Conservation (phyloP, 352 stramenopile genomes). For the Phytopythium boreale region DNA sequence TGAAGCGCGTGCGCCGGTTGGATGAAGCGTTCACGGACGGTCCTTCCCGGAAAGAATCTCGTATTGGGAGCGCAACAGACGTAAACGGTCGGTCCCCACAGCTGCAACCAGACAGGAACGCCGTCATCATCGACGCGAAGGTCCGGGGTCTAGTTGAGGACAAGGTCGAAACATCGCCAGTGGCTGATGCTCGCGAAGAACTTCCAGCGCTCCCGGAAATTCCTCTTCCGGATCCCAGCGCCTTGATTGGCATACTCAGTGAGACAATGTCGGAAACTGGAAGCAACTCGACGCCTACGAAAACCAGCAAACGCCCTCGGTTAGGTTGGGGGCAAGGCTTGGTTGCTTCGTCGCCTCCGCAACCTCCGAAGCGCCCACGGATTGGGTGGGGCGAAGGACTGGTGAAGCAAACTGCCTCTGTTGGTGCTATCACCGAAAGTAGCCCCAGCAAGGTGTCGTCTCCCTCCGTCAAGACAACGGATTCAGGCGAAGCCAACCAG, state of each 20-base stretch:
- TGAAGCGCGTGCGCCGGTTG: slow-evolving; percentile 8
- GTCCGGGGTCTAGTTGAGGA: neutral
- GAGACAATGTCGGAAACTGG: slow-evolving; percentile 14
- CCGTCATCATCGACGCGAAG: neutral
- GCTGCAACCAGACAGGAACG: neutral
- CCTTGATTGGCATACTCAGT: slow-evolving; percentile 3
- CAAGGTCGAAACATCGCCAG: neutral
- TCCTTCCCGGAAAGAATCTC: neutral
- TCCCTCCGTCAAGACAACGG: neutral
- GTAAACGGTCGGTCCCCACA: neutral
- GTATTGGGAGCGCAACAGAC: neutral
- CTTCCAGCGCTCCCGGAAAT: slow-evolving; percentile 65
- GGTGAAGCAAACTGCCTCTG: slow-evolving; percentile 26
- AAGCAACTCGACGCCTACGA: slow-evolving; percentile 34
- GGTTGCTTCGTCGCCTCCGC: slow-evolving; percentile 54
- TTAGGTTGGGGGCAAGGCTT: slow-evolving; percentile 84
- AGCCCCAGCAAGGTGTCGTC: neutral
- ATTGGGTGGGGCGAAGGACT: slow-evolving; percentile 83
- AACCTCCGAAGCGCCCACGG: slow-evolving; percentile 66
- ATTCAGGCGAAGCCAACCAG: neutral
- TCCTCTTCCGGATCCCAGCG: slow-evolving; percentile 27
- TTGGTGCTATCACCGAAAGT: neutral
- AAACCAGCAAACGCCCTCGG: slow-evolving; percentile 53
- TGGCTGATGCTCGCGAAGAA: slow-evolving; percentile 35
- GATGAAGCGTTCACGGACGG: neutral